phyloP scores from a whole-genome alignment of 1,284 basidiomycete species.

The Austroboletus niveus region DNA sequence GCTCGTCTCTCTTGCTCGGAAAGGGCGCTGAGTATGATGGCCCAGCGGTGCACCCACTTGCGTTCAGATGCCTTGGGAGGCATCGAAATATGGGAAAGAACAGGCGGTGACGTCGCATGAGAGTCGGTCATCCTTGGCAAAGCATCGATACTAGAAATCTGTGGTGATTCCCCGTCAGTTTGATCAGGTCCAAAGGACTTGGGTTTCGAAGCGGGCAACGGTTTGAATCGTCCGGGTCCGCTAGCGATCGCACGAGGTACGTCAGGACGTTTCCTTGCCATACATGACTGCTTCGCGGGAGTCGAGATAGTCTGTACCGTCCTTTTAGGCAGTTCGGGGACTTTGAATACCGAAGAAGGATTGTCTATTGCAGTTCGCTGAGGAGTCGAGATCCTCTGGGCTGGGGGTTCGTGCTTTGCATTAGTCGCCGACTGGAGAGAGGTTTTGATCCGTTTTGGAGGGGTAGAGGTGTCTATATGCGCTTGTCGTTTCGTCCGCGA shows the following conservation, averaged over 20 bases:
- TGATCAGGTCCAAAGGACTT: not conserved
- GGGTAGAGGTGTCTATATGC: constrained; percentile 21
- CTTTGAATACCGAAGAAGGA: constrained; percentile 3
- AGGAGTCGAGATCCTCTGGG: not conserved
- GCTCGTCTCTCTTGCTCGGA: constrained; percentile 39
- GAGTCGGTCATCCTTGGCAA: not conserved
- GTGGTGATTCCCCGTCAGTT: not conserved
- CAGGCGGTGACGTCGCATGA: constrained; percentile 8
- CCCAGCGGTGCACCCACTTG: constrained; percentile 50
- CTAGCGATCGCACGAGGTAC: not conserved
- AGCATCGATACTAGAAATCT: constrained; percentile 18
- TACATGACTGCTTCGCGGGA: not conserved
- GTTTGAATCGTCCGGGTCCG: constrained; percentile 17
- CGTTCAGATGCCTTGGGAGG: constrained; percentile 59
- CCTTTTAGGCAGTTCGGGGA: constrained; percentile 5
- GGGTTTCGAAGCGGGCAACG: constrained; percentile 5
- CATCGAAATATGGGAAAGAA: constrained; percentile 44
- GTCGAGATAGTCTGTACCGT: not conserved
- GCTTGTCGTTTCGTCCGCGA: constrained; percentile 15
- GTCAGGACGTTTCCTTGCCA: not conserved
- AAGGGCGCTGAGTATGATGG: constrained; percentile 54
- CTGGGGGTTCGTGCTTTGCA: not conserved
- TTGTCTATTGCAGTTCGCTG: not conserved
- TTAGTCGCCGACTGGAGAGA: not conserved
- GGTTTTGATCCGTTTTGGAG: constrained; percentile 19